These are phyloP conservation scores for Plantago elongata DNA, from an alignment of 257 asterid genomes.

Conservation along the genomic window DNA sequence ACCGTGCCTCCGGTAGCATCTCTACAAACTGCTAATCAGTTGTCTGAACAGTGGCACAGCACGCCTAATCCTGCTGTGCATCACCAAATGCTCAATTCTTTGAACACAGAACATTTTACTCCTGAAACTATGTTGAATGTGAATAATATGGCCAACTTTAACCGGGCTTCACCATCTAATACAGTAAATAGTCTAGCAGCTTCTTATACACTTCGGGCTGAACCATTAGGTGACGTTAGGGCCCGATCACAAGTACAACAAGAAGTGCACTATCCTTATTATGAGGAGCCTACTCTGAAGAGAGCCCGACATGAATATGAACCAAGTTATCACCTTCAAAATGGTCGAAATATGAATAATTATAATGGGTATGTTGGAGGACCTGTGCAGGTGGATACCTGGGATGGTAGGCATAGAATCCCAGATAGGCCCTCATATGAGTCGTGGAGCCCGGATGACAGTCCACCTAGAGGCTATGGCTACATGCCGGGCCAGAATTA, in stretches of 20 bases:
- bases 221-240: constrained; percentile 22
- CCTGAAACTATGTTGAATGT: constrained; percentile 39
- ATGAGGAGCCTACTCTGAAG: constrained; percentile 35
- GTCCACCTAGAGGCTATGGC: constrained; percentile 45
- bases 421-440: constrained; percentile 40
- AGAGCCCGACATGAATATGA: constrained; percentile 39
- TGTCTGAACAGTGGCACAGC: constrained; percentile 36
- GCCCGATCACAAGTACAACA: constrained; percentile 29
- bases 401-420: constrained; percentile 43
- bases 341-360: constrained; percentile 28
- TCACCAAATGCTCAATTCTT: constrained; percentile 31
- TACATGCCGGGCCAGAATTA: constrained; percentile 31
- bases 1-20: constrained; percentile 28
- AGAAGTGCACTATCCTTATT: constrained; percentile 29
- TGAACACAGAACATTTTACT: constrained; percentile 31
- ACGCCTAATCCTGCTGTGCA: constrained; percentile 23
- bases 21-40: constrained; percentile 26
- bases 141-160: constrained; percentile 27
- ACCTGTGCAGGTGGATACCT: constrained; percentile 21
- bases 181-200: constrained; percentile 12
- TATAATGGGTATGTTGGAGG: constrained; percentile 29
- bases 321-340: constrained; percentile 30
- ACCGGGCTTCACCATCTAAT: constrained; percentile 31
- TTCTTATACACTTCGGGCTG: constrained; percentile 18
- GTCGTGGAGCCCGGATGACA: constrained; percentile 67